These are phyloP conservation scores for Tetrapisispora arboricola DNA, from an alignment of 805 yeast species.

Conservation along the genomic window DNA sequence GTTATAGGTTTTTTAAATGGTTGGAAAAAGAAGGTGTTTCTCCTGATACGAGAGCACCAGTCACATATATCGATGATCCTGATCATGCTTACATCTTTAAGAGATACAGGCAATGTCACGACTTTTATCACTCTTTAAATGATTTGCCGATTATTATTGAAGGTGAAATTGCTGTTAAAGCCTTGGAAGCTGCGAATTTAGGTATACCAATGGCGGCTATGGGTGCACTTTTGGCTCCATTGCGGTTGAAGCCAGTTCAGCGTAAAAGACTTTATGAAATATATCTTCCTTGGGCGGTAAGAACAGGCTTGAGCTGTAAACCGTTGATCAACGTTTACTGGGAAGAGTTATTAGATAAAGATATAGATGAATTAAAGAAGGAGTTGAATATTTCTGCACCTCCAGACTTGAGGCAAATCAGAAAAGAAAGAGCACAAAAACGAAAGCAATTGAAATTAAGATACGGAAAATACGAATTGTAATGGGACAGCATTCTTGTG, in stretches of 20 bases:
- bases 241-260: constrained; percentile 55
- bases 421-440: constrained; percentile 30
- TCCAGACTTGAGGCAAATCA: constrained; percentile 61
- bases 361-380: constrained; percentile 58
- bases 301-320: constrained; percentile 59
- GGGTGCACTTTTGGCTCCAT: constrained; percentile 85
- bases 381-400: constrained; percentile 71
- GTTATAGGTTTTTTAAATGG: constrained; percentile 74
- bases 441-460: constrained; percentile 20
- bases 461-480: constrained; percentile 12
- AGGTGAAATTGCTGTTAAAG: constrained; percentile 93
- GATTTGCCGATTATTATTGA: constrained; percentile 86
- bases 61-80: constrained; percentile 77
- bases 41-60: constrained; percentile 88
- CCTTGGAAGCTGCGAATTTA: constrained; percentile 82
- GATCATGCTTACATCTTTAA: constrained; percentile 89
- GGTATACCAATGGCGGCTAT: constrained; percentile 94
- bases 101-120: constrained; percentile 93
- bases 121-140: constrained; percentile 86
- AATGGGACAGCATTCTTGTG: no score
- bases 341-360: constrained; percentile 71
- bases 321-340: constrained; percentile 83
- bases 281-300: constrained; percentile 82
- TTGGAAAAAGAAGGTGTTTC: constrained; percentile 77
- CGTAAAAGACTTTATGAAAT: constrained; percentile 52